Evolutionary conservation across 2,329 filamentous ascomycete species (phyloP).

Genomic region (Fusarium lyarnte): DNA sequence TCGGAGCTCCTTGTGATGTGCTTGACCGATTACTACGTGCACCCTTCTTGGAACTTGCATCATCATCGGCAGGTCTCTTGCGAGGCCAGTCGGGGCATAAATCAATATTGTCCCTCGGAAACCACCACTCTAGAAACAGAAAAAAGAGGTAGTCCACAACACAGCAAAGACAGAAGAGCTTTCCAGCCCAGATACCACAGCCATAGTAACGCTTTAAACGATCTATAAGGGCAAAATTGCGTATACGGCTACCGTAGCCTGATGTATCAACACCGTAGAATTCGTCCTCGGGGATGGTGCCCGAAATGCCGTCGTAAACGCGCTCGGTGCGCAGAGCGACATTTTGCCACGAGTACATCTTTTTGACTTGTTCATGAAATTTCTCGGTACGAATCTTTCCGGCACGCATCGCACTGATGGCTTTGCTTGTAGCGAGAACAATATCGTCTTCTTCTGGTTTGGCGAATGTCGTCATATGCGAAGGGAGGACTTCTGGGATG

Average conservation of each 20-base stretch:
- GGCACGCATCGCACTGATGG: conserved; percentile 85
- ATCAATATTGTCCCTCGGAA: conserved; percentile 86
- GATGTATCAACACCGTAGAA: conserved; percentile 85
- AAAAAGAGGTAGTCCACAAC: conserved; percentile 94
- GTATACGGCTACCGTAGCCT: conserved; percentile 75
- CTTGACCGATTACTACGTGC: conserved; percentile 47
- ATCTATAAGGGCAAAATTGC: conserved; percentile 93
- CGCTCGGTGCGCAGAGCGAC: conserved; percentile 93
- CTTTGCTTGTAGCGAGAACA: conserved; percentile 86
- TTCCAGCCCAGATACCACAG: conserved; percentile 97
- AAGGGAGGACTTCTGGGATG: conserved; percentile 94
- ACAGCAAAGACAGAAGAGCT: conserved; percentile 94
- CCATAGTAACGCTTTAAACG: conserved; percentile 96
- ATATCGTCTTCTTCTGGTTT: conserved; percentile 97
- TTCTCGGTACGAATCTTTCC: conserved; percentile 90
- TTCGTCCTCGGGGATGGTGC: conserved; percentile 83
- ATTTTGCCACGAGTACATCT: conserved; percentile 99
- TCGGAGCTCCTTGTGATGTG: conserved; percentile 44
- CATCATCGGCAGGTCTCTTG: conserved; percentile 61
- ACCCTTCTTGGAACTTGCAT: conserved; percentile 42
- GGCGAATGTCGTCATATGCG: conserved; percentile 97
- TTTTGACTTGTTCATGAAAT: conserved; percentile 96
- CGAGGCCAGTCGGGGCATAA: conserved; percentile 91
- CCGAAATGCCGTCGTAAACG: conserved; percentile 93
- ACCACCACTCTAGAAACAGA: conserved; percentile 86